Conservation (phyloP, 2,329 filamentous ascomycete genomes). For the Trichoderma koningii region DNA sequence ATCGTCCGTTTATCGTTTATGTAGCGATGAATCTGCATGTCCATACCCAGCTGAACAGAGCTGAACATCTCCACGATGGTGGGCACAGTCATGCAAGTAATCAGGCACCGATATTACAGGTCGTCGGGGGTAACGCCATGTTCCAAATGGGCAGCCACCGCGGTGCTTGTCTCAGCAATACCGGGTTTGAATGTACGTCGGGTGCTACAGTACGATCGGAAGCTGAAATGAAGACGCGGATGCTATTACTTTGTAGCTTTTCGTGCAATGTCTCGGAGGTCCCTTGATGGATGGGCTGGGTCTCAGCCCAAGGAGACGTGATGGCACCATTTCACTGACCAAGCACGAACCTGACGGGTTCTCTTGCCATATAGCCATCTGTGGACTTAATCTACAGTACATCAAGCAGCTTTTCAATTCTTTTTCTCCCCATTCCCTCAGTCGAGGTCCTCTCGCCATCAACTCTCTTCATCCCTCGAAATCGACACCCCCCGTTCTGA, state of each 20-base stretch:
- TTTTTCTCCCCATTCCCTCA: no score
- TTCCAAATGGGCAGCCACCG: not conserved
- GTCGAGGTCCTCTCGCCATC: not conserved
- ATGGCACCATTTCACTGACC: no score
- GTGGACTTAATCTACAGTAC: not conserved
- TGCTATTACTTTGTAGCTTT: no score
- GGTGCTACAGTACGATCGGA: not conserved
- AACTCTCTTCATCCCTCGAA: not conserved
- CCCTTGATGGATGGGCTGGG: no score
- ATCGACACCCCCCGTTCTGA: conserved; percentile 9
- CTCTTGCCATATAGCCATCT: no score
- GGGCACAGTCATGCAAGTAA: conserved; percentile 13
- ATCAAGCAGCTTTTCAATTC: not conserved
- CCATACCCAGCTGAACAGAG: not conserved
- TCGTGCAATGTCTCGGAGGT: not conserved
- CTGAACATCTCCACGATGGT: not conserved
- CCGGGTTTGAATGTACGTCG: not conserved
- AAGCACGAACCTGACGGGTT: no score
- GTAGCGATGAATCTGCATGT: not conserved
- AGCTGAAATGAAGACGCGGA: not conserved
- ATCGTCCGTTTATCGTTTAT: not conserved
- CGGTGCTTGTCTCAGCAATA: not conserved
- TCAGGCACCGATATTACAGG: conserved; percentile 11
- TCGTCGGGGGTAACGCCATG: not conserved
- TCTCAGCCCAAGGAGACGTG: no score